Conservation (phyloP, 441 rosid species). For the Viola pubescens region DNA sequence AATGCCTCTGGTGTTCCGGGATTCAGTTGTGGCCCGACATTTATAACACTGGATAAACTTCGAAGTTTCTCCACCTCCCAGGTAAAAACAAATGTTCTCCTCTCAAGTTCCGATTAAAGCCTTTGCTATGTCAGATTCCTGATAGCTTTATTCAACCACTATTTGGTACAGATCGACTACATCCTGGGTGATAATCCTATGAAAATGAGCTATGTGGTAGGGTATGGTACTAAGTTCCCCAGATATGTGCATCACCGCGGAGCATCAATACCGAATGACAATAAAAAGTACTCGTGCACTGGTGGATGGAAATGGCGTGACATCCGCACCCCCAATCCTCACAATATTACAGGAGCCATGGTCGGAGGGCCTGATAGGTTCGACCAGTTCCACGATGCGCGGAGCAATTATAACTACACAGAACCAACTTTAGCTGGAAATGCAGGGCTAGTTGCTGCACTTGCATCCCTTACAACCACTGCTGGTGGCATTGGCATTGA, state of each 20-base stretch:
- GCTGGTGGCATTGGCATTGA: constrained; percentile 41
- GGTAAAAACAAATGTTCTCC: constrained; percentile 21
- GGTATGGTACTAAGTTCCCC: constrained; percentile 62
- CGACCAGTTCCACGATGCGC: constrained; percentile 52
- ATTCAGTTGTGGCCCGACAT: constrained; percentile 50
- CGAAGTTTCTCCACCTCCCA: constrained; percentile 59
- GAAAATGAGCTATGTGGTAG: constrained; percentile 79
- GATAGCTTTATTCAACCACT: not conserved
- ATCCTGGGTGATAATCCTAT: constrained; percentile 75
- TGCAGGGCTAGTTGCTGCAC: constrained; percentile 76
- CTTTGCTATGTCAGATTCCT: not conserved
- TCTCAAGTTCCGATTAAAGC: no score
- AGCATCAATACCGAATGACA: constrained; percentile 63
- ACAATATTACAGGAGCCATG: constrained; percentile 82
- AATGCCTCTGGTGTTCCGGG: constrained; percentile 65
- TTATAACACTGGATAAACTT: constrained; percentile 29
- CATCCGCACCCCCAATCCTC: constrained; percentile 45
- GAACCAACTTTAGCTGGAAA: constrained; percentile 81
- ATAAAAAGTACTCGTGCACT: constrained; percentile 49
- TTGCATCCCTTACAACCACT: constrained; percentile 47
- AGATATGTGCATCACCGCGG: constrained; percentile 69
- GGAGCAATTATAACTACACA: constrained; percentile 44
- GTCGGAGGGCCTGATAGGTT: constrained; percentile 68
- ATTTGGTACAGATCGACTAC: constrained; percentile 45
- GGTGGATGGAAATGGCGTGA: constrained; percentile 71